Conservation (phyloP, 139 green algal species). For the Chlorella sorokiniana region DNA sequence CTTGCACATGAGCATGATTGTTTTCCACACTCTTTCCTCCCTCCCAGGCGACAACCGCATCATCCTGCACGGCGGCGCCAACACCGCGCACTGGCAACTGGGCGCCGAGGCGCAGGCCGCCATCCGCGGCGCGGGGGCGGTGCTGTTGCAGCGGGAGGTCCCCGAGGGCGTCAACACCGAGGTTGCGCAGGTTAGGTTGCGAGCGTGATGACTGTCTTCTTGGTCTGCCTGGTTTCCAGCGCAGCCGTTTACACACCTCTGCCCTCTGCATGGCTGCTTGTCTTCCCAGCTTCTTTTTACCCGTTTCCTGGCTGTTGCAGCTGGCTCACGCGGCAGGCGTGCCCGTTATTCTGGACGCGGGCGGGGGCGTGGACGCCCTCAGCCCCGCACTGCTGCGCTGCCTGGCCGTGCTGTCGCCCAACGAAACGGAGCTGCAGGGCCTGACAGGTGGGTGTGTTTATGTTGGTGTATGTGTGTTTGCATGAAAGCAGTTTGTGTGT, state of each 20-base stretch:
- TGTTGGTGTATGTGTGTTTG: neutral
- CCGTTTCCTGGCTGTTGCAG: no score
- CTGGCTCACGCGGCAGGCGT: slow-evolving; percentile 8
- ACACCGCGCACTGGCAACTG: slow-evolving; percentile 10
- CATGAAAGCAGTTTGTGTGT: neutral
- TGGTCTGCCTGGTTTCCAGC: no score
- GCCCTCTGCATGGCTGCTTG: neutral
- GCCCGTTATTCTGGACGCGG: slow-evolving; percentile 15
- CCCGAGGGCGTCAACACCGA: slow-evolving; percentile 1
- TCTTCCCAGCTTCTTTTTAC: no score
- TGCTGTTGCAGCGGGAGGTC: slow-evolving; percentile 29
- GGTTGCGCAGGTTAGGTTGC: slow-evolving; percentile 13
- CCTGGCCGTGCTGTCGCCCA: slow-evolving; percentile 10
- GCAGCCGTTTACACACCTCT: no score
- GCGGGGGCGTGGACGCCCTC: neutral
- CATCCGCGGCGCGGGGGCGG: neutral
- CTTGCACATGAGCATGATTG: neutral
- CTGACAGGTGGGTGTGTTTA: neutral
- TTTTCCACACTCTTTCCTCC: neutral
- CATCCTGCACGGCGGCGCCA: slow-evolving; percentile 25
- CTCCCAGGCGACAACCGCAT: slow-evolving; percentile 23
- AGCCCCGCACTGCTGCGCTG: slow-evolving; percentile 13
- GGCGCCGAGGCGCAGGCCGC: neutral
- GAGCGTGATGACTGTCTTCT: no score
- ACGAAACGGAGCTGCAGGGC: slow-evolving; percentile 20